These are phyloP conservation scores for Globisporangium recalcitrans DNA, from an alignment of 352 stramenopile genomes.

Conservation along the genomic window DNA sequence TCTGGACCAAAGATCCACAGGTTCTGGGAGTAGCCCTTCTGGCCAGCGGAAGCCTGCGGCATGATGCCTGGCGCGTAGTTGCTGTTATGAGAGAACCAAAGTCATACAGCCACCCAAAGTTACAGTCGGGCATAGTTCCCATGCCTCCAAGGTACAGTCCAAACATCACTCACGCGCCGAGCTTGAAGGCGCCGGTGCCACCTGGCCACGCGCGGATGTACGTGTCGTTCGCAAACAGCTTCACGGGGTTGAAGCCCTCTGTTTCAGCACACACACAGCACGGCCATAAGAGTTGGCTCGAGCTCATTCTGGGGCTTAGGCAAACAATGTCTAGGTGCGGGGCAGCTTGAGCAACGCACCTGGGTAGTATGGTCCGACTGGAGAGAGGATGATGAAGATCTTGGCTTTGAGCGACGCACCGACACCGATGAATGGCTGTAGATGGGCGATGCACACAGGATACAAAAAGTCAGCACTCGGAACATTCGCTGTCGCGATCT, in stretches of 20 bases:
- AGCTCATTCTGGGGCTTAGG: too few relatives aligned
- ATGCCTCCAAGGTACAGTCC: background rate
- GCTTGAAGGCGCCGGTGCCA: constrained; percentile 91
- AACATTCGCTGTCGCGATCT: too few relatives aligned
- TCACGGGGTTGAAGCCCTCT: constrained; percentile 90
- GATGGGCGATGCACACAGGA: background rate
- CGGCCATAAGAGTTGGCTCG: background rate
- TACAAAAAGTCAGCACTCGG: background rate
- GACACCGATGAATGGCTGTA: constrained; percentile 88
- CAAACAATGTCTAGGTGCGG: too few relatives aligned
- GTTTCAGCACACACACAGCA: too few relatives aligned
- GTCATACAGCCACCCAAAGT: background rate
- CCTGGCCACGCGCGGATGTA: constrained; percentile 96
- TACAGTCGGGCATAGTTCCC: background rate
- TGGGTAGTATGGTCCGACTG: constrained; percentile 97
- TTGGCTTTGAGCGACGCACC: constrained; percentile 85
- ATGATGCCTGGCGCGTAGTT: constrained; percentile 91
- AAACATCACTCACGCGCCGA: constrained; percentile 63
- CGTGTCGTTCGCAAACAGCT: constrained; percentile 86
- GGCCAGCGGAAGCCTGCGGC: constrained; percentile 82
- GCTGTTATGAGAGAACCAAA: constrained; percentile 13
- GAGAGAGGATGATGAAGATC: constrained; percentile 95
- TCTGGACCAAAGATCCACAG: constrained; percentile 96
- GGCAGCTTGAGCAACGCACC: constrained; percentile 19
- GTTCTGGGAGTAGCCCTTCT: constrained; percentile 85